Conservation (phyloP, 2,329 filamentous ascomycete genomes). For the Lachnellula occidentalis region DNA sequence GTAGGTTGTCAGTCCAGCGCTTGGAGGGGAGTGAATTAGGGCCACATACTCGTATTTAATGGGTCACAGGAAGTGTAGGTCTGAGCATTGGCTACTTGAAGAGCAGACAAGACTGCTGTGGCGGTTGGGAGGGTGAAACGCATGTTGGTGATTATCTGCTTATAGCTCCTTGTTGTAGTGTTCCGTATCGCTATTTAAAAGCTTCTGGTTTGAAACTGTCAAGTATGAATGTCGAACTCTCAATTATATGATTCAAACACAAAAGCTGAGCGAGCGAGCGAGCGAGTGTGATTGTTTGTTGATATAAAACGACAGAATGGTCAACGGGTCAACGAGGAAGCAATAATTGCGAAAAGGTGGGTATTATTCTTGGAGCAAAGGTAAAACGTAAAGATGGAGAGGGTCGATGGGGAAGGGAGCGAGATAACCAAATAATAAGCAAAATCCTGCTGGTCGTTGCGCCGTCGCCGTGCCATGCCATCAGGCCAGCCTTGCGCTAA, state of each 20-base stretch:
- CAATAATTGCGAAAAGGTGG: background rate
- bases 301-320: background rate
- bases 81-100: constrained; percentile 33
- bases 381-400: background rate
- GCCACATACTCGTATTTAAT: constrained; percentile 32
- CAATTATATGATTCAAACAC: background rate
- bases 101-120: constrained; percentile 16
- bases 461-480: background rate
- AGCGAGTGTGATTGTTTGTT: background rate
- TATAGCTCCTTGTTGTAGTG: too few species aligned
- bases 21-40: background rate
- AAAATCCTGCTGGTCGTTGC: background rate
- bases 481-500: background rate
- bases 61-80: constrained; percentile 42
- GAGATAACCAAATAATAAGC: background rate
- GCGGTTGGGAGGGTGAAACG: constrained; percentile 18
- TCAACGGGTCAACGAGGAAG: background rate
- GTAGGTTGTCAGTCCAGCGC: constrained; percentile 15
- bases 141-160: constrained; percentile 13
- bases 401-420: background rate
- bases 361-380: background rate
- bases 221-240: background rate
- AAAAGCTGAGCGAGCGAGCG: background rate
- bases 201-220: background rate
- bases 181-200: background rate